Percentiles rank a stretch among this genome's conserved stretches.
Evolutionary conservation across 2,329 filamentous ascomycete species (phyloP).

Genomic region (Trichoderma koningii): DNA sequence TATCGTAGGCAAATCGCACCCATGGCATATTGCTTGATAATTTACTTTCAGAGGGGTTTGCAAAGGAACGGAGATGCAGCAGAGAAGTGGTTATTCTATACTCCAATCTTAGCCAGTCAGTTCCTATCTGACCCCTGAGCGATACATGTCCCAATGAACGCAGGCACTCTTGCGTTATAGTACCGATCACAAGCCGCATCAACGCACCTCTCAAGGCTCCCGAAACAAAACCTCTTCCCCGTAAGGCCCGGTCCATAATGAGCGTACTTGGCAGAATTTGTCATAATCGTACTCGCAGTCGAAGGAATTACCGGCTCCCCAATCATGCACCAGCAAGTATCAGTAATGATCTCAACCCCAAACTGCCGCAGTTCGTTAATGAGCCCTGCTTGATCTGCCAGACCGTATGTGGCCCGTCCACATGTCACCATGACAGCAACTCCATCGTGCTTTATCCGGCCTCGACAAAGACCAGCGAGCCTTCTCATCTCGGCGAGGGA

Average conservation of each 20-base stretch:
- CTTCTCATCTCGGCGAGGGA: conserved; percentile 41
- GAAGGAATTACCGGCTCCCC: conserved; percentile 42
- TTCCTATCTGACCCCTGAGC: neutral
- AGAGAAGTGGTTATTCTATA: too few species aligned
- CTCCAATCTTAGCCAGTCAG: neutral
- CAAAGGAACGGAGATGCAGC: too few species aligned
- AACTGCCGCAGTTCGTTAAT: conserved; percentile 39
- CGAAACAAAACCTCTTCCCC: conserved; percentile 33
- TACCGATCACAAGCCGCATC: conserved; percentile 30
- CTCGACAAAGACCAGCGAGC: conserved; percentile 38
- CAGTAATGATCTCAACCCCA: conserved; percentile 45
- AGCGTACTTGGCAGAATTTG: conserved; percentile 50
- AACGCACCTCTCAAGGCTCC: conserved; percentile 33
- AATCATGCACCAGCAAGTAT: conserved; percentile 54
- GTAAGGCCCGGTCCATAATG: conserved; percentile 43
- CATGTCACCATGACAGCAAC: conserved; percentile 31
- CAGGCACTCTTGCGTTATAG: neutral
- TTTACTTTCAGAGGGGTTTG: too few species aligned
- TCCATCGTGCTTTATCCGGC: conserved; percentile 31
- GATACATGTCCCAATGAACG: neutral
- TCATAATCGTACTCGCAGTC: conserved; percentile 41
- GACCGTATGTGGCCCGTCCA: conserved; percentile 17
- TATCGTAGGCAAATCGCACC: too few species aligned
- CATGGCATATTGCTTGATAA: too few species aligned
- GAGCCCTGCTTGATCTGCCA: conserved; percentile 35